A percentile compares a stretch with the other conserved stretches of the same genome.
phyloP scores from a whole-genome alignment of 345 rosid species.

The Zanthoxylum bungeanum region DNA sequence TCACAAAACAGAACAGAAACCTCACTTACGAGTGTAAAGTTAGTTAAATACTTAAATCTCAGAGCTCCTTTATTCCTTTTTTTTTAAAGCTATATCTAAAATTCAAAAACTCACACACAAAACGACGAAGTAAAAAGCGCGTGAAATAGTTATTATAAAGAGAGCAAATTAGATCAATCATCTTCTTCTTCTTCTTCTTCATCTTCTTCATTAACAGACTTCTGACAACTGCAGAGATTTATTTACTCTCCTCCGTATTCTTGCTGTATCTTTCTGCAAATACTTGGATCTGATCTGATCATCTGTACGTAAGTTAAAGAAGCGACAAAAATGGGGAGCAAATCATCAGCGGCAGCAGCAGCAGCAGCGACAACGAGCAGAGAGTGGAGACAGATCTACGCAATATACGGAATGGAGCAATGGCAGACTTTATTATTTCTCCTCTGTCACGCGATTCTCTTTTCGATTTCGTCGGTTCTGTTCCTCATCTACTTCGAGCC shows the following conservation, averaged over 20 bases:
- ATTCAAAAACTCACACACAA: background rate
- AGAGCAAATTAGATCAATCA: background rate
- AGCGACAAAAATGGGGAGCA: conserved; percentile 45
- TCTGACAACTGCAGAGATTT: conserved; percentile 7
- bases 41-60: too few species aligned
- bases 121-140: conserved; percentile 12
- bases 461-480: conserved; percentile 55
- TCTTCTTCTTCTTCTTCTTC: background rate
- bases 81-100: background rate
- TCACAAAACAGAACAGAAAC: background rate
- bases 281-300: conserved; percentile 13
- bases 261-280: background rate
- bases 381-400: conserved; percentile 95
- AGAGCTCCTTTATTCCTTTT: background rate
- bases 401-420: conserved; percentile 86
- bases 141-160: background rate
- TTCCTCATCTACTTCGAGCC: conserved; percentile 71
- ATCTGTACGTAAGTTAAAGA: too few species aligned
- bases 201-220: background rate
- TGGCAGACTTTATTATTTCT: conserved; percentile 82
- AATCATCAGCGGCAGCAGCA: conserved; percentile 20
- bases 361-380: conserved; percentile 30
- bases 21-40: background rate
- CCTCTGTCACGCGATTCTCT: conserved; percentile 56
- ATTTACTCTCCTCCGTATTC: background rate